Base-by-base conservation (phyloP, 2,329 filamentous ascomycete genomes). In the Neopestalotiopsis sp. region DNA sequence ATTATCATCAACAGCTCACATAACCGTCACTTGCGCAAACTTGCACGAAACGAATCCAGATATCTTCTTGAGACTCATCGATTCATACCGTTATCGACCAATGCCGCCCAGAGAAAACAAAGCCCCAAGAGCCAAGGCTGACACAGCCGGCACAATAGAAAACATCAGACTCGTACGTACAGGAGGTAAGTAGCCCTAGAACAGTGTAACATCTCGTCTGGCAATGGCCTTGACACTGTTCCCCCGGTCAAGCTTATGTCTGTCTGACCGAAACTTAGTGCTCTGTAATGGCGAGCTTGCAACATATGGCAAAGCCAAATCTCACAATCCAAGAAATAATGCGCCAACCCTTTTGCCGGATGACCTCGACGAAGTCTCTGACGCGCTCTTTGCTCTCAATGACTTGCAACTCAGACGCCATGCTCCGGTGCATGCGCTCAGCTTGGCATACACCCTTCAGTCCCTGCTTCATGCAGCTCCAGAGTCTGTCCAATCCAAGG, bases 271-370 rank as follows among this genome's bases (percentile, higher is more conserved):
- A 28, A 62, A 17, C 10, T 13, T 20, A 64, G 61, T 64, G 24
- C 61, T 64, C 9, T 64, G 61, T 38, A 64, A 64, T 5, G 61
- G 61, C 10, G 61, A 64, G 34, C 61, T 64, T 6, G 61, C 61
- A 30, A 64, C 61, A 3, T 64, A 64, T n/a, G 12, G 38, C 38
- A 64, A 49, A 30, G 28, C 14, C 34, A 64, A 32, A 49, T 64
- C 61, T 17, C 61, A 64, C 14, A 64, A 49, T 28, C 61, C 61
- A 9, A 45, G 38, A 32, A 64, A 64, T 12, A 64, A 53, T 32
- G 38, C 61, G 17, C 61, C 61, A 34, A 64, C 49, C 40, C 45
- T 38, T 13, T 38, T 64, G 7, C 61, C 61, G 12, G 20, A 28
- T 5, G 28, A 64, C 24, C n/a, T 64, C 5, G 40, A 64, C 20